Evolutionary conservation across 352 stramenopile species (phyloP), one percentile per base, ranked within the genome.

Genomic region (Phytophthora melonis): DNA sequence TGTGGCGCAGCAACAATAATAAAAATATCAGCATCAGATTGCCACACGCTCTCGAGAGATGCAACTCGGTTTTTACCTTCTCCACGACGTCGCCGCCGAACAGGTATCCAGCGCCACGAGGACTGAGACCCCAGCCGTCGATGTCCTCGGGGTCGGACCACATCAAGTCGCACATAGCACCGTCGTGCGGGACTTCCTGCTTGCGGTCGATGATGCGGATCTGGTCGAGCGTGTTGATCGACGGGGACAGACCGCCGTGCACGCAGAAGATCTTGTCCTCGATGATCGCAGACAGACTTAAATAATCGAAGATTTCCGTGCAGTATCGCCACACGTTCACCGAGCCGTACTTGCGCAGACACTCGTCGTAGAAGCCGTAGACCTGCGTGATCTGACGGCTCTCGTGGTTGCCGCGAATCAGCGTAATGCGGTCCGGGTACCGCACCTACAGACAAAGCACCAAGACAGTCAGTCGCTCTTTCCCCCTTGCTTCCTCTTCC

Each of bases 361-460:
- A 99, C 81, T 99, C 98, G 78, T 99, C 98, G 78, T 99, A 99
- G 77, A 99, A 99, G 32, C 98, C 98, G 79, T 99, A 99, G 6
- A 99, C 97, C 79, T 99, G 97, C 19, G 97, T 99, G 78, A 99
- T 99, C 82, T 99, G 97, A 60, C 98, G 84, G 62, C 82, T 97
- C 85, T 99, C 98, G 79, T 99, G 98, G 89, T 99, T 99, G 62
- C 98, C 98, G 27, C 98, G 95, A 69, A 99, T 99, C 6, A 99
- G 79, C 39, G 97, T 99, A 75, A 99, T 99, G 30, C 98, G 91
- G 77, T 99, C 98, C 16, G 98, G 98, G 88, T 99, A 99, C 30
- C 98, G 86, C 58, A 97, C 89, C 89, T 97, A 65, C 3, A 66
- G 39, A 70, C 1, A 57, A 57, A 5, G 53, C 49, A 27, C 47